Evolutionary conservation across 345 rosid species (phyloP).

Genomic region (Eucalyptus victrix): DNA sequence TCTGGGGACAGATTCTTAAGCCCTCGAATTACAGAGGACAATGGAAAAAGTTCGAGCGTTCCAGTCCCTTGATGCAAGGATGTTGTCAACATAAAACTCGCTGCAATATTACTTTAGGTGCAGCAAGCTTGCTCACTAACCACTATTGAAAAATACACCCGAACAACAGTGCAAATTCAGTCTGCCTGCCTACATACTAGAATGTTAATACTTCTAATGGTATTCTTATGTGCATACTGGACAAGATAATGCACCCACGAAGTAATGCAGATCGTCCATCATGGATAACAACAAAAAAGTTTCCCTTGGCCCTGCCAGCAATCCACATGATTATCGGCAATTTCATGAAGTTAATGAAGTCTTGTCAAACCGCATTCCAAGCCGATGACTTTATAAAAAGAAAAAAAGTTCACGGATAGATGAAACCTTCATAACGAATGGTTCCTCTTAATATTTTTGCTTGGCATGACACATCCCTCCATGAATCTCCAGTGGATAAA

Average conservation of each 20-base stretch:
- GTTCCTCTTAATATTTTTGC: neutral
- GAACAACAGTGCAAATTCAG: neutral
- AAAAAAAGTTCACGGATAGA: neutral
- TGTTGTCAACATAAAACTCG: neutral
- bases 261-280: neutral
- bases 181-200: neutral
- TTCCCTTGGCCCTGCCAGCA: neutral
- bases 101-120: neutral
- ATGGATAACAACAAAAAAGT: neutral
- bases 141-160: neutral
- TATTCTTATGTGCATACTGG: neutral
- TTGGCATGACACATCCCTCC: neutral
- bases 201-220: neutral
- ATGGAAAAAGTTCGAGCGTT: neutral
- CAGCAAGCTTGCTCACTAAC: neutral
- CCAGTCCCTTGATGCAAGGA: neutral
- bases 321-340: neutral
- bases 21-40: neutral
- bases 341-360: neutral
- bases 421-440: neutral
- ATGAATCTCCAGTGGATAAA: neutral
- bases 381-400: neutral
- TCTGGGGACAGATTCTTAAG: neutral
- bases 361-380: neutral
- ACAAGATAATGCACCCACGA: neutral